These are phyloP conservation scores for Fennellomyces sp. DNA, from an alignment of 371 early-diverging fungal genomes.

Conservation along the genomic window DNA sequence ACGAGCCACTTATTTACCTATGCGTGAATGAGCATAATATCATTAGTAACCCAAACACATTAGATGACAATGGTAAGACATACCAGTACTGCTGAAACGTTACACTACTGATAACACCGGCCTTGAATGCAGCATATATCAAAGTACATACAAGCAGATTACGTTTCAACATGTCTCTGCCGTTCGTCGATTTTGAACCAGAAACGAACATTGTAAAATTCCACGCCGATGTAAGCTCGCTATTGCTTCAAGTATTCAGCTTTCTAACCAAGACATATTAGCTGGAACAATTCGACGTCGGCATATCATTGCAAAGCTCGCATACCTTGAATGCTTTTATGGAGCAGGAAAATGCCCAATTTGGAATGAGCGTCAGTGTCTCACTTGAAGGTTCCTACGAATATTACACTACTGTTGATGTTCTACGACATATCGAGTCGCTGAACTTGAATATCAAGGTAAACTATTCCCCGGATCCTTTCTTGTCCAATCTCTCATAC, in stretches of 20 bases:
- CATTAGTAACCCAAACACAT: constrained; percentile 74
- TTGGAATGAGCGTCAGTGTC: constrained; percentile 55
- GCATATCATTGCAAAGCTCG: constrained; percentile 67
- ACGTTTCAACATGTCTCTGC: constrained; percentile 49
- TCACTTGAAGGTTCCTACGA: constrained; percentile 66
- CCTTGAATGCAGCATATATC: constrained; percentile 63
- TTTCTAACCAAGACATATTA: constrained; percentile 18
- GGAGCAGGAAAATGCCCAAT: constrained; percentile 56
- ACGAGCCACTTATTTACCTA: constrained; percentile 60
- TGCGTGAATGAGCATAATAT: constrained; percentile 86
- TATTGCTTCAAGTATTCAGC: too few species aligned
- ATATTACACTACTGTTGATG: constrained; percentile 60
- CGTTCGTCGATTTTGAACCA: constrained; percentile 65
- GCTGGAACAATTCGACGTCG: constrained; percentile 53
- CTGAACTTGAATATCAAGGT: constrained; percentile 69
- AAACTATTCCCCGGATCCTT: neutral
- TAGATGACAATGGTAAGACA: constrained; percentile 78
- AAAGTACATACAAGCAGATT: constrained; percentile 53
- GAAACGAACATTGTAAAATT: constrained; percentile 61
- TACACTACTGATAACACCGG: too few species aligned
- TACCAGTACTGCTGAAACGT: too few species aligned
- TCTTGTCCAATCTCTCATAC: neutral
- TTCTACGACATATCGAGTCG: constrained; percentile 60
- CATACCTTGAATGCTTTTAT: constrained; percentile 76
- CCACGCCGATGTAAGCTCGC: constrained; percentile 49